Evolutionary conservation across 2,329 filamentous ascomycete genomes (phyloP).

Genomic region (Aureobasidium sp.): DNA sequence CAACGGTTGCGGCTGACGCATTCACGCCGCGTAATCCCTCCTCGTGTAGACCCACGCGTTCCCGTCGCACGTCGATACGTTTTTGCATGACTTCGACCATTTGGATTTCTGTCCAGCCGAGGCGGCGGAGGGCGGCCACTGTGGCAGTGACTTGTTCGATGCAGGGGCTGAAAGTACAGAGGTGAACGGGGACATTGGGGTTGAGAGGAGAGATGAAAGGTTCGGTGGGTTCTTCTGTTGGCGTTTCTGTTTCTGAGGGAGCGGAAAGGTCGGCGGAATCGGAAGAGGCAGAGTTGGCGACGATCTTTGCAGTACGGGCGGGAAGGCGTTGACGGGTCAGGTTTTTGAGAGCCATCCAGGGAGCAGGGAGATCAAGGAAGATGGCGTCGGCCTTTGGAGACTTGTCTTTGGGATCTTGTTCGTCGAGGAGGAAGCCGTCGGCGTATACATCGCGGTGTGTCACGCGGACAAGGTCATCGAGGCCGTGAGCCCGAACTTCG

Average conservation of each 20-base stretch:
- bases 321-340: conserved; percentile 46
- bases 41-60: conserved; percentile 64
- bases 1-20: conserved; percentile 61
- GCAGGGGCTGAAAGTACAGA: conserved; percentile 94
- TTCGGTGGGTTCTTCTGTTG: background rate
- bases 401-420: conserved; percentile 14
- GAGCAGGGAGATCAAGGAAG: conserved; percentile 72
- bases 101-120: conserved; percentile 84
- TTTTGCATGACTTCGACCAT: conserved; percentile 85
- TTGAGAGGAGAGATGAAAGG: conserved; percentile 50
- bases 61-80: conserved; percentile 71
- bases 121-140: conserved; percentile 65
- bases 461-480: conserved; percentile 58
- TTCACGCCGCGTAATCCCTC: conserved; percentile 61
- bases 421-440: conserved; percentile 55
- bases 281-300: conserved; percentile 5
- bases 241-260: background rate
- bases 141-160: conserved; percentile 93
- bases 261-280: background rate
- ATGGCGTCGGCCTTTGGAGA: conserved; percentile 57
- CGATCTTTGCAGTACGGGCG: conserved; percentile 5
- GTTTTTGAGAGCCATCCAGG: conserved; percentile 70
- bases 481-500: conserved; percentile 59
- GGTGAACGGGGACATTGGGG: conserved; percentile 59
- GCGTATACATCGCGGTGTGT: conserved; percentile 74